phyloP scores from a whole-genome alignment of 352 stramenopile genomes.

The Paralagenidium karlingii region DNA sequence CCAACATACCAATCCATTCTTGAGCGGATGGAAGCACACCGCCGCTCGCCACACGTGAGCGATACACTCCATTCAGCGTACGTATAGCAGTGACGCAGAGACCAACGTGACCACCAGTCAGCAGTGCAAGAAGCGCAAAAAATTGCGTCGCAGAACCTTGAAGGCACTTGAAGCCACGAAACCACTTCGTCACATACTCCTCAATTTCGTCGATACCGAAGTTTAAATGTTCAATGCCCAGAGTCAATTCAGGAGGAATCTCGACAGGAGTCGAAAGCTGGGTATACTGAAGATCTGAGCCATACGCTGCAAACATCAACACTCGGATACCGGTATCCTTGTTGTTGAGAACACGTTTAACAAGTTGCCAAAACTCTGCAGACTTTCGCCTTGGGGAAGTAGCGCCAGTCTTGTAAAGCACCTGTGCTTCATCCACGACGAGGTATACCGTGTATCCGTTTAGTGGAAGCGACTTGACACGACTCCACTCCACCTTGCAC shows the following conservation, averaged over 20 bases:
- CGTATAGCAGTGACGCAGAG: slow-evolving; percentile 2
- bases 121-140: not conserved
- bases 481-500: slow-evolving; percentile 1
- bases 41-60: not conserved
- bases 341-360: slow-evolving; percentile 4
- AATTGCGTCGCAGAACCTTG: slow-evolving; percentile 1
- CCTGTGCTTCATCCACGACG: slow-evolving; percentile 4
- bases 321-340: not conserved
- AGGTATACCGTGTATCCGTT: slow-evolving; percentile 3
- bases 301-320: slow-evolving; percentile 10
- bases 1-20: slow-evolving; percentile 6
- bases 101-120: slow-evolving; percentile 7
- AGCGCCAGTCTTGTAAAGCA: slow-evolving; percentile 1
- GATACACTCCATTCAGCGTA: slow-evolving; percentile 2
- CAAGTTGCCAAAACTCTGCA: slow-evolving; percentile 2
- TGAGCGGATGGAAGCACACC: slow-evolving; percentile 1
- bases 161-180: slow-evolving; percentile 1
- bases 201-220: slow-evolving; percentile 3
- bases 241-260: not conserved
- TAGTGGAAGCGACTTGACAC: not conserved
- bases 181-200: slow-evolving; percentile 9
- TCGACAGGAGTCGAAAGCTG: slow-evolving; percentile 1
- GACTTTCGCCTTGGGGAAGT: not conserved
- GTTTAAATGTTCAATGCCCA: slow-evolving; percentile 4
- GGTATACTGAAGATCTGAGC: slow-evolving; percentile 3